Base-by-base conservation (phyloP, 1,139 yeast species). In the Scheffersomyces illinoinensis region DNA sequence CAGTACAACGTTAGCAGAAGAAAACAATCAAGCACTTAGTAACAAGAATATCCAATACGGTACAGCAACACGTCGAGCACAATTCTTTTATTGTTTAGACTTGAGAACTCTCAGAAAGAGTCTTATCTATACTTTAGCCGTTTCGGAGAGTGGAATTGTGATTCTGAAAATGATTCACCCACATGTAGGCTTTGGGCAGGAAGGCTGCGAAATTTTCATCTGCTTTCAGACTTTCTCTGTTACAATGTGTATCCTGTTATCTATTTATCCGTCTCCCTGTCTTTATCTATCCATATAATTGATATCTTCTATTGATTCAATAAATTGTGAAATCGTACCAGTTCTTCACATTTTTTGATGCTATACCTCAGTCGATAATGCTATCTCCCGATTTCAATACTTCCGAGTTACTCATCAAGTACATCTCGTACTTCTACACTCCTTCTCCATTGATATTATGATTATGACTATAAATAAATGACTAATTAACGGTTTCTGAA, bases 401-500 rank as follows among this genome's bases (percentile, higher is more conserved):
- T 2, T 8, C 33, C 6, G 33, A 24, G 33, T 24, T 24, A 24
- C 33, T 6, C 7, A 4, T 24, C 10, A 24, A 24, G 33, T 24
- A 24, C 10, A 24, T 24, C 10, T 6, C 10, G 33, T 24, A 24
- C 33, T 12, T 14, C 43, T 33, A 33, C 43, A 33, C 2, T 33
- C 33, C 43, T 33, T 33, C 43, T 33, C 17, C 43, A 24, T 33
- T 33, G 43, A 2, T 12, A 33, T 33, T 33, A 33, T 33, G 17
- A 33, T 33, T 33, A 33, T 49, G 21, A 20, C 17, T 49, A 49
- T 47, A 24, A 53, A 47, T 53, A 53, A 47, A 43, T 53, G 48
- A 50, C 56, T 59, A 59, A 54, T 53, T 57, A 54, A 51, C 53
- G 57, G 48, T 21, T 24, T 47, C 50, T 33, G 14, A 33, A 33